Base-by-base conservation (phyloP, 345 rosid genomes). In the Eucalyptus erythrocorys region DNA sequence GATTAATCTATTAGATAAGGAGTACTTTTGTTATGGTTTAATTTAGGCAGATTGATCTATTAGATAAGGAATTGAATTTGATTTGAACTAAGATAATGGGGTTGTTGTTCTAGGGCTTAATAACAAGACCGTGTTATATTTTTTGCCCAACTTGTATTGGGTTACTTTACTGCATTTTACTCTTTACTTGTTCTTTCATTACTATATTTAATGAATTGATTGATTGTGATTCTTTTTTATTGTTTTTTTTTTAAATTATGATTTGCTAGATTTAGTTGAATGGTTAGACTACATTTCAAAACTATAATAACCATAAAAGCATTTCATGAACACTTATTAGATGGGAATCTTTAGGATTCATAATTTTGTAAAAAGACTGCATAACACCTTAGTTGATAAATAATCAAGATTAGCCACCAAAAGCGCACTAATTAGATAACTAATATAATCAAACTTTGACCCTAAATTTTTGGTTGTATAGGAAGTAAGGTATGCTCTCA, bases 81-180 rank as follows among this genome's bases (percentile, higher is more conserved):
- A 22, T 55, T 55, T 55, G 61, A 55, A 55, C 61, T 55, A 55
- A 22, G 61, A 22, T 24, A 0, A 55, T 51, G 61, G 27, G 30
- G 3, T 24, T 55, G 61, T 1, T 55, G 27, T 55, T 55, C 13
- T 22, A 55, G 61, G 61, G 30, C 61, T 55, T 24, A 55, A 55
- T 55, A 55, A 55, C 27, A 24, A 55, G 61, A 24, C 30, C 30
- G 5, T 9, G 30, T 55, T 55, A 22, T 55, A 53, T 9, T 55
- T 55, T 55, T 55, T 55, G 1, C 12, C 13, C 27, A 55, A 22
- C 61, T 55, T 55, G 1, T 24, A 9, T 8, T 0, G 3, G 0
- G 13, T 55, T 55, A 24, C 27, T 24, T 55, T 55, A 55, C 1
- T 55, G 6, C 61, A 55, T 22, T 55, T 24, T 55, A 55, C 61